Evolutionary conservation across 176 grass and related monocot species (phyloP).

Genomic region (Calamus simplicifolius): DNA sequence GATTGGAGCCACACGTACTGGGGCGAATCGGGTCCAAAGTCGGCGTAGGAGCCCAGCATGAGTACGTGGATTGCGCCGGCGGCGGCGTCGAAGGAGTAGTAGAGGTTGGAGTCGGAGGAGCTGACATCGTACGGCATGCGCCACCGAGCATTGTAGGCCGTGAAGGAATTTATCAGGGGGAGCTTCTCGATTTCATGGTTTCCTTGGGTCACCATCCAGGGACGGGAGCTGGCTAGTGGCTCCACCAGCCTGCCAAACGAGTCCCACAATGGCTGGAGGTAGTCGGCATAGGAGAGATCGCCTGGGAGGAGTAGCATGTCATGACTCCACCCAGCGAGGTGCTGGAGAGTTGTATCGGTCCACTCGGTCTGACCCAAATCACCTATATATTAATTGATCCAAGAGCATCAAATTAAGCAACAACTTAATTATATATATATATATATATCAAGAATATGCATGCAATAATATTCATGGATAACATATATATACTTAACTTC

Average conservation of each 20-base stretch:
- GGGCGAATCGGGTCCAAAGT: conserved; percentile 19
- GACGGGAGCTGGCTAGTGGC: conserved; percentile 68
- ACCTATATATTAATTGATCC: conserved; percentile 27
- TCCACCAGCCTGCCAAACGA: conserved; percentile 52
- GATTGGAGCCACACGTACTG: conserved; percentile 39
- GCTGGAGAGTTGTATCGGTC: conserved; percentile 48
- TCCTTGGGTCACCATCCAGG: conserved; percentile 77
- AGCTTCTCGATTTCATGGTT: conserved; percentile 67
- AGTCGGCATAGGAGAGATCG: conserved; percentile 71
- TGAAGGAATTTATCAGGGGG: conserved; percentile 28
- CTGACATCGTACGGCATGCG: conserved; percentile 40
- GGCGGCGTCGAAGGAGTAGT: conserved; percentile 67
- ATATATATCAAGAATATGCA: too few species aligned
- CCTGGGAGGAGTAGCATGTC: conserved; percentile 54
- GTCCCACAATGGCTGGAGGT: conserved; percentile 37
- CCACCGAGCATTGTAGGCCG: conserved; percentile 68
- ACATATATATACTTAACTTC: too few species aligned
- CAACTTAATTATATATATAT: too few species aligned
- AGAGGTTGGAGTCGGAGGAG: conserved; percentile 35
- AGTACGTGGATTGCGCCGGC: conserved; percentile 43
- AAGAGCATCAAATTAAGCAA: background rate
- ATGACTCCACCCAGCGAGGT: conserved; percentile 38
- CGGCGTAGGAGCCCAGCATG: conserved; percentile 68
- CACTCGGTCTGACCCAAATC: conserved; percentile 59
- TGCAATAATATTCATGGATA: too few species aligned